Evolutionary conservation across 495 filamentous ascomycete genomes (phyloP).

Genomic region (Podospora anserina): DNA sequence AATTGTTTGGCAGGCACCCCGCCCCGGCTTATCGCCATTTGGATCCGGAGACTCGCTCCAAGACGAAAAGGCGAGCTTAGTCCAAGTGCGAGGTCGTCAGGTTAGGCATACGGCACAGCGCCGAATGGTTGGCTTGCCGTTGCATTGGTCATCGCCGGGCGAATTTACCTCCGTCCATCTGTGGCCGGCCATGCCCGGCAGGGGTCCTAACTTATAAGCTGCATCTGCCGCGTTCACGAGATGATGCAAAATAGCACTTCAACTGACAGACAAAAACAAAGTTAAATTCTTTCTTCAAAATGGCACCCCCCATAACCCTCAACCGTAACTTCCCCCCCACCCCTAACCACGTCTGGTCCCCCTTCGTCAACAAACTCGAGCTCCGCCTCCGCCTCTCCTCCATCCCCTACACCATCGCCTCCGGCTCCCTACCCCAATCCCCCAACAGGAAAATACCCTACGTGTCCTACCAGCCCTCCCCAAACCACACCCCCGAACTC

Average conservation of each 20-base stretch:
- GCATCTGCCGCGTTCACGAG: background rate
- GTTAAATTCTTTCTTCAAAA: background rate
- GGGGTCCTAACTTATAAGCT: background rate
- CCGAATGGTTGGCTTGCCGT: background rate
- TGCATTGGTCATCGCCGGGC: background rate
- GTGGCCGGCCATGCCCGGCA: too few species aligned
- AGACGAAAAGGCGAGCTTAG: background rate
- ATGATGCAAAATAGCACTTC: background rate
- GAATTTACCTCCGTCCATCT: background rate
- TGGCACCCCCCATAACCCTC: conserved; percentile 37
- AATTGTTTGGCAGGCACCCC: background rate
- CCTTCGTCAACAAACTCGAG: conserved; percentile 65
- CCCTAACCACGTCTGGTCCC: conserved; percentile 55
- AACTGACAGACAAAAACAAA: background rate
- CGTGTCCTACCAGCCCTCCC: conserved; percentile 25
- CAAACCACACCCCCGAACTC: background rate
- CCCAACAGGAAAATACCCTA: conserved; percentile 64
- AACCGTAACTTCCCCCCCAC: conserved; percentile 50
- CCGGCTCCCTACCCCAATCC: conserved; percentile 42
- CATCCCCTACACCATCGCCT: conserved; percentile 44
- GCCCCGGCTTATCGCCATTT: background rate
- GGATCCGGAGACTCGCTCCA: background rate
- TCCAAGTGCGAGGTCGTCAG: background rate
- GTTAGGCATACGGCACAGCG: background rate
- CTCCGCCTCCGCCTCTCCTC: conserved; percentile 55